Evolutionary conservation across 163 green algal species (phyloP).

Genomic region (Chlorella variabilis): DNA sequence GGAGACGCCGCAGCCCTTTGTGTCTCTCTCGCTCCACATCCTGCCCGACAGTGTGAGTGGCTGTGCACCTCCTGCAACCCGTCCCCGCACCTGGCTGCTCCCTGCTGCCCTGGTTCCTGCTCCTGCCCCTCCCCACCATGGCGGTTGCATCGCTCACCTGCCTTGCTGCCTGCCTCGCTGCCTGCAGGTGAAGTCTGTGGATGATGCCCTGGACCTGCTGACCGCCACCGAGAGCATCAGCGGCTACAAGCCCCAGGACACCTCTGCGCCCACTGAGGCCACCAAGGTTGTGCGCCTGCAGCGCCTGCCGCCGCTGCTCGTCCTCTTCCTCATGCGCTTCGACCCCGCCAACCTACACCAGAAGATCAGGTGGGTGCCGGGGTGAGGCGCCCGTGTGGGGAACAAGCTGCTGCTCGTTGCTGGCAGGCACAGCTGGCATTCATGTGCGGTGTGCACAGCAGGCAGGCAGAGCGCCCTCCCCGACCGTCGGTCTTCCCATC

Average conservation of each 20-base stretch:
- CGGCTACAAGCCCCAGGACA: conserved; percentile 56
- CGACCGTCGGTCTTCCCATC: too few relatives aligned
- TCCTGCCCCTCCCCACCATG: too few relatives aligned
- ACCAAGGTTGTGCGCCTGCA: conserved; percentile 59
- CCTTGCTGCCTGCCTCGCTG: not conserved
- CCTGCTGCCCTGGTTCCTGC: too few relatives aligned
- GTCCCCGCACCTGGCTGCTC: too few relatives aligned
- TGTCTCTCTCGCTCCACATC: conserved; percentile 61
- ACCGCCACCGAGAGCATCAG: conserved; percentile 53
- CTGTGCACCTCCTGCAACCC: not conserved
- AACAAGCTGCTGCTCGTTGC: too few relatives aligned
- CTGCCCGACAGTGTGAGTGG: conserved; percentile 30
- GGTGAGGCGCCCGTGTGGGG: not conserved
- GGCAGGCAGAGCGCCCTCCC: too few relatives aligned
- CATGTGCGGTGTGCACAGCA: too few relatives aligned
- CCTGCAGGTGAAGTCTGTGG: conserved; percentile 38
- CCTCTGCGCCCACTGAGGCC: conserved; percentile 31
- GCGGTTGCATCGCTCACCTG: not conserved
- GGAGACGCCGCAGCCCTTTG: conserved; percentile 61
- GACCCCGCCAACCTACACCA: conserved; percentile 36
- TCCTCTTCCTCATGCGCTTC: conserved; percentile 69
- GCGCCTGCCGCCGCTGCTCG: conserved; percentile 57
- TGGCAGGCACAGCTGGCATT: too few relatives aligned
- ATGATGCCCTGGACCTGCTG: conserved; percentile 52
- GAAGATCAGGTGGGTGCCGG: conserved; percentile 25